Evolutionary conservation across 1,284 basidiomycete genomes (phyloP), one percentile per base, ranked within the genome.

Genomic region (Pseudozyma sp.): DNA sequence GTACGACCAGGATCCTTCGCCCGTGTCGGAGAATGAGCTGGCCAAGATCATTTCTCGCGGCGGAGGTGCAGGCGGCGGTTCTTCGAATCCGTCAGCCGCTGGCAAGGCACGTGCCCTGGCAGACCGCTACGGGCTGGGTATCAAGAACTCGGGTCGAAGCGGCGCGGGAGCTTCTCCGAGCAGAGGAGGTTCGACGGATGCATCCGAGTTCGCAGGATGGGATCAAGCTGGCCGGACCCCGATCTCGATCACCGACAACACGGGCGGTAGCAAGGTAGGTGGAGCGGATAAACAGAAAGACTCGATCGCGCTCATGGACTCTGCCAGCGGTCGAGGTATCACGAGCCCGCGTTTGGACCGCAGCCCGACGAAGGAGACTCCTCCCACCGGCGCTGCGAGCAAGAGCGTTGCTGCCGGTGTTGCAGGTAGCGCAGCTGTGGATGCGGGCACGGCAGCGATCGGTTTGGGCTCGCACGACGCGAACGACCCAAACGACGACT

Each of bases 21-120:
- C 77, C 1, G 77, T 80, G 7, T 69, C 74, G 10, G 78, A 80
- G 16, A 77, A 80, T 46, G 78, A 80, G 67, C 61, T 80, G 57
- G 76, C 78, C 42, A 76, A 78, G 67, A 78, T 80, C 58, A 68
- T 80, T 17, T 70, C 74, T 5, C 63, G 77, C 5, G 66, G 46
- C 19, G 47, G 47, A 49, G 42, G 37, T 34, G 33, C 39, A 19
- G 55, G 51, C 16, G 29, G 46, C 3, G 43, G 17, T 16, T n/a
- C 53, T 3, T 39, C 42, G 13, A 60, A 46, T 19, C 42, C 48
- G 14, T 47, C 49, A 7, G 31, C 40, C 0, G 46, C 55, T 13
- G 63, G 62, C 33, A 75, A 67, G 44, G 62, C 63, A 13, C 52
- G 57, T 14, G 68, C 64, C 0, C 44, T 75, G 3, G 72, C 68